Base-by-base conservation (phyloP, 2,329 filamentous ascomycete species). In the Aureobasidium sp. region DNA sequence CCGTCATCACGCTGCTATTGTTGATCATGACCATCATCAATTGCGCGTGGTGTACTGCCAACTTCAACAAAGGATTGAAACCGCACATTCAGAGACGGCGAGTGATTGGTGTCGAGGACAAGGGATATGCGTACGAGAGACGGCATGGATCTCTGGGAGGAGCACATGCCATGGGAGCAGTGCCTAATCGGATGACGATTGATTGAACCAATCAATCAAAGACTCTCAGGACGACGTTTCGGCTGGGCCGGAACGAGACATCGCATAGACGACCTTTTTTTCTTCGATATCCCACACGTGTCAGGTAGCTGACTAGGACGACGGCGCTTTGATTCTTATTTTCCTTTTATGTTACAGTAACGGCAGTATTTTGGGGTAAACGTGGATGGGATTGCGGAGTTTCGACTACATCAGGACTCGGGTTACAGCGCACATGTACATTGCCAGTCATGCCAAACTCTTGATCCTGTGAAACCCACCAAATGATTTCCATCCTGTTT, bases 21-120 rank as follows among this genome's bases (percentile, higher is more conserved):
- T 88, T 98, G 62, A 74, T 97, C 48, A 74, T 90, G 58, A 98
- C 93, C 56, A 96, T 98, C 62, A 71, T 79, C 67, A 90, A 95
- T 62, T 90, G 89, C 34, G 82, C 86, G 64, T 77, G 91, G 63
- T 97, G 91, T 77, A 90, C 89, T 70, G 74, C 79, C 69, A 97
- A 97, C 73, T 98, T 97, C 72, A 81, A 85, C 69, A 84, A 85
- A 60, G 93, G 93, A 7, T 76, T 98, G 56, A 96, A 94, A 74
- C 84, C 83, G 8, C 90, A 97, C 67, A 80, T 98, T 55, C 78
- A 83, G 61, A 79, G 77, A 64, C 74, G 78, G 58, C 79, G 77
- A 62, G 65, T 74, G 14, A 64, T 67, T 44, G 66, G 64, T 53
- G 70, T 69, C 55, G 74, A 77, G 32, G 79, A 81, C 60, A 76